Evolutionary conservation across 2,329 filamentous ascomycete genomes (phyloP).

Genomic region (Aspergillus ochraceoroseus): DNA sequence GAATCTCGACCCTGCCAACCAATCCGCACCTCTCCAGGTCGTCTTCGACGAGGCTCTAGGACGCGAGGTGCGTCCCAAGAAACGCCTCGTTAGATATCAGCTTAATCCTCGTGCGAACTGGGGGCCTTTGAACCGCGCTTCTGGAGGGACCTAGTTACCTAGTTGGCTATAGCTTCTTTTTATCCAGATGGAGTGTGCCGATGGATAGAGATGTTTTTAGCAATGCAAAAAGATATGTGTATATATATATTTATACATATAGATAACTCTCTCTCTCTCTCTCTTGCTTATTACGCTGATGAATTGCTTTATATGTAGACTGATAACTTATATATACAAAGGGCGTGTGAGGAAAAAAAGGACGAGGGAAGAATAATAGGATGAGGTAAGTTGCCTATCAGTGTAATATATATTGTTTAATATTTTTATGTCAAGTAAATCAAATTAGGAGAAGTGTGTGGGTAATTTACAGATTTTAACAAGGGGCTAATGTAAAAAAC

Average conservation of each 20-base stretch:
- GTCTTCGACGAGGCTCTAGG: slow-evolving; percentile 79
- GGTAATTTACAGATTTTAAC: too few species aligned
- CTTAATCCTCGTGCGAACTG: slow-evolving; percentile 86
- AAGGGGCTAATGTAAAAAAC: background rate
- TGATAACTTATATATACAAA: too few species aligned
- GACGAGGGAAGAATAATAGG: too few species aligned
- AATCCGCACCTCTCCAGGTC: slow-evolving; percentile 41
- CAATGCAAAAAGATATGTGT: too few species aligned
- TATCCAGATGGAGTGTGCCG: background rate
- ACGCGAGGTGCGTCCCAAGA: slow-evolving; percentile 56
- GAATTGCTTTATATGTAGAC: too few species aligned
- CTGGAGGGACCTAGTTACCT: slow-evolving; percentile 15
- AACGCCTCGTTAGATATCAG: slow-evolving; percentile 79
- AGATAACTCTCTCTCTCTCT: too few species aligned
- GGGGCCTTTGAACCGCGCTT: slow-evolving; percentile 67
- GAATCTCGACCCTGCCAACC: background rate
- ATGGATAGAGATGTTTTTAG: too few species aligned
- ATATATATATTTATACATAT: too few species aligned
- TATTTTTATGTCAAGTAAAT: background rate
- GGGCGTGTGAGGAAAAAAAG: too few species aligned
- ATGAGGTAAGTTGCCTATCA: too few species aligned
- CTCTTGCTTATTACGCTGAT: too few species aligned
- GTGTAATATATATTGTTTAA: too few species aligned
- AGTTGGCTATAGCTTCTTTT: background rate
- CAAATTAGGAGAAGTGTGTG: background rate